These are phyloP conservation scores for Penicillium frequentans DNA, from an alignment of 2,329 filamentous ascomycete species.

Conservation along the genomic window DNA sequence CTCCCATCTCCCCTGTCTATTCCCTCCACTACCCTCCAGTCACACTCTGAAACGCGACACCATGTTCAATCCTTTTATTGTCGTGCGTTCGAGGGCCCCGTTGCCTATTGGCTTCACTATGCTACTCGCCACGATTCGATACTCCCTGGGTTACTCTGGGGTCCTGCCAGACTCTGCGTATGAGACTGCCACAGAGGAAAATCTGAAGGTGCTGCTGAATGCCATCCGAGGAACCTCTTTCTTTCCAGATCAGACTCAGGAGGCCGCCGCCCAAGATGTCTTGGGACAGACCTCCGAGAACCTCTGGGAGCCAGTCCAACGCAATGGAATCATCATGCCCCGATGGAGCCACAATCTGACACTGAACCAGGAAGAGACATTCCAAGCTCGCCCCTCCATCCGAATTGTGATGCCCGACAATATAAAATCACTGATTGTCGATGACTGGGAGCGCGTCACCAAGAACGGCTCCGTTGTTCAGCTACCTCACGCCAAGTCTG, in stretches of 20 bases:
- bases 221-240: too few relatives aligned
- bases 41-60: not conserved
- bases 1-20: not conserved
- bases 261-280: too few relatives aligned
- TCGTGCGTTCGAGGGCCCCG: too few relatives aligned
- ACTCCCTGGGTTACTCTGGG: too few relatives aligned
- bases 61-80: not conserved
- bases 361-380: constrained; percentile 74
- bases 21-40: not conserved
- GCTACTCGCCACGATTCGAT: too few relatives aligned
- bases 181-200: too few relatives aligned
- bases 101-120: too few relatives aligned
- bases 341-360: not conserved
- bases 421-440: constrained; percentile 87
- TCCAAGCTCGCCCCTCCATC: constrained; percentile 79
- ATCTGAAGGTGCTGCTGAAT: too few relatives aligned
- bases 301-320: not conserved
- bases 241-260: too few relatives aligned
- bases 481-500: constrained; percentile 74
- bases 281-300: too few relatives aligned
- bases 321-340: not conserved
- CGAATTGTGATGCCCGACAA: constrained; percentile 84
- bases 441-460: constrained; percentile 98
- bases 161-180: too few relatives aligned
- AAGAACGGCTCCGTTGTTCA: constrained; percentile 90